Base-by-base conservation (phyloP, 2,329 filamentous ascomycete species). In the Penicillium paneum region DNA sequence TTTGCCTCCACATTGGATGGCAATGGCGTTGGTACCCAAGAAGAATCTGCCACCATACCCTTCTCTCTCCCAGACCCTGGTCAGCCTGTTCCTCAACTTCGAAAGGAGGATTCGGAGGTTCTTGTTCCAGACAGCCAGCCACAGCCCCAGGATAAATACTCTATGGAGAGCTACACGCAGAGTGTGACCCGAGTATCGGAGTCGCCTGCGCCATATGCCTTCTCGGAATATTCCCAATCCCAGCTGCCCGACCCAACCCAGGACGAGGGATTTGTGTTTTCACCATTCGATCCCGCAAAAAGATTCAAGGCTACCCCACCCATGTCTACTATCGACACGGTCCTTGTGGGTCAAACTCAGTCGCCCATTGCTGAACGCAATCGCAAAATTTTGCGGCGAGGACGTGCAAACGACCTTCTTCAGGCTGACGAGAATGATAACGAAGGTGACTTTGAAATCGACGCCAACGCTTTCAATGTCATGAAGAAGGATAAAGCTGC, bases 1-100 rank as follows among this genome's bases (percentile, higher is more conserved):
- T 97, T 96, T 68, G 89, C 89, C 5, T 90, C 90, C 12, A 96
- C 91, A 1, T 88, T 97, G 84, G 91, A 89, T 44, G 85, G 83
- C 35, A 77, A 79, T 55, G 74, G 80, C 45, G 69, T 70, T 3
- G 71, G 72, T 15, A 68, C 63, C 15, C 67, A 79, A 55, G 72
- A 78, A 58, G 79, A 82, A 57, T 82, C 81, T 10, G 61, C 82
- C 10, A 75, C 76, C 19, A 79, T 83, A 40, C 71, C 62, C 1
- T 62, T 64, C 36, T 66, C 68, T 3, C 67, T 83, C 19, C 79
- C 82, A n/a, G 78, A 80, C 13, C 81, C 81, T 24, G 71, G 72
- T 10, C 67, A 85, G 69, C 84, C 87, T 3, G 81, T 80, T 36
- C 78, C 86, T 29, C 78, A 82, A 34, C 74, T 84, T 50, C 78